Conservation (phyloP, 1,284 basidiomycete species). For the Cronartium ribicola region DNA sequence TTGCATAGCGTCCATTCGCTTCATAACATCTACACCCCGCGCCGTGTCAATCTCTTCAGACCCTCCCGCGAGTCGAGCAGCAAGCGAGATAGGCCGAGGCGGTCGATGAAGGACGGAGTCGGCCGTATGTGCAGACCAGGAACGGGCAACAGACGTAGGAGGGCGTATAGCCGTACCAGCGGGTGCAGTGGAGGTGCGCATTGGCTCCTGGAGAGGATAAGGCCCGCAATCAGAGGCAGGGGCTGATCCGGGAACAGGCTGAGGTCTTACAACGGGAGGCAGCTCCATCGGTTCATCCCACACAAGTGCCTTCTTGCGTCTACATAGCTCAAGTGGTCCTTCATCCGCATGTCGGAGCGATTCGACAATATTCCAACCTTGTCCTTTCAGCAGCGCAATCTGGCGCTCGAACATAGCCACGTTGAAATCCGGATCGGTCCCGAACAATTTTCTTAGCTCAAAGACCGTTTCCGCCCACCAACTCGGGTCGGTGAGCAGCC, state of each 20-base stretch:
- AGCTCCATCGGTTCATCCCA: slow-evolving; percentile 79
- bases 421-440: slow-evolving; percentile 66
- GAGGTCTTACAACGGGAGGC: slow-evolving; percentile 37
- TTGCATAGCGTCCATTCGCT: slow-evolving; percentile 28
- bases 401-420: slow-evolving; percentile 61
- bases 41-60: slow-evolving; percentile 10
- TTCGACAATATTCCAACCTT: slow-evolving; percentile 83
- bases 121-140: slow-evolving; percentile 14
- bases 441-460: slow-evolving; percentile 70
- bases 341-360: slow-evolving; percentile 68
- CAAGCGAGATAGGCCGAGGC: slow-evolving; percentile 23
- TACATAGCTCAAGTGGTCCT: slow-evolving; percentile 78
- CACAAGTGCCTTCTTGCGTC: slow-evolving; percentile 69
- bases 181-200: slow-evolving; percentile 5
- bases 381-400: slow-evolving; percentile 83
- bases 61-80: not conserved
- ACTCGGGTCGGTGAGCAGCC: slow-evolving; percentile 69
- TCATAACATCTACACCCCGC: slow-evolving; percentile 36
- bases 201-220: slow-evolving; percentile 4
- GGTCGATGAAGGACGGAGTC: slow-evolving; percentile 4
- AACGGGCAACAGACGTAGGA: not conserved
- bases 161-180: slow-evolving; percentile 7
- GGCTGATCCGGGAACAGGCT: not conserved
- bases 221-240: not conserved
- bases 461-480: slow-evolving; percentile 88